These are phyloP conservation scores for Cryptosporidium viatorum DNA, from an alignment of 169 alveolate genomes.

Conservation along the genomic window DNA sequence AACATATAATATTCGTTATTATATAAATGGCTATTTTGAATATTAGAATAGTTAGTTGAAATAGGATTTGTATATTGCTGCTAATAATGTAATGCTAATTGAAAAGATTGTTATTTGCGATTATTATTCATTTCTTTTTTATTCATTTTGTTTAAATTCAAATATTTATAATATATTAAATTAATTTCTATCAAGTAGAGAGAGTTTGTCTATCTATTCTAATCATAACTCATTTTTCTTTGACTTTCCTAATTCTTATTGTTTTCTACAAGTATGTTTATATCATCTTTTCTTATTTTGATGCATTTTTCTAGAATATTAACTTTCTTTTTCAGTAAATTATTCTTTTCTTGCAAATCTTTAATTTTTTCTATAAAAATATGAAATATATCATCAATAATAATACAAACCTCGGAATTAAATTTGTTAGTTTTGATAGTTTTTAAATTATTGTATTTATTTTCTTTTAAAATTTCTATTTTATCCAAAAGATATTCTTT, in stretches of 20 bases:
- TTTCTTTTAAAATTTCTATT: not conserved
- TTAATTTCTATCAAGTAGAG: not conserved
- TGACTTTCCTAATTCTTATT: not conserved
- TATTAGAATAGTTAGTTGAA: conserved; percentile 38
- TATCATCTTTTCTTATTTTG: conserved; percentile 53
- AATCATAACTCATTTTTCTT: not conserved
- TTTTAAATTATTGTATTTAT: not conserved
- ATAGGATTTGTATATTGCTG: conserved; percentile 69
- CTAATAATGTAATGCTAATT: conserved; percentile 68
- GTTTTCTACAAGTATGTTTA: conserved; percentile 8
- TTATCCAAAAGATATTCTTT: not conserved
- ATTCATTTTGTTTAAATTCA: not conserved
- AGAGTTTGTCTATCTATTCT: not conserved
- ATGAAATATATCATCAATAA: not conserved
- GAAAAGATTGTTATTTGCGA: not conserved
- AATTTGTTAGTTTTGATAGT: not conserved
- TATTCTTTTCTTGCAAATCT: conserved; percentile 8
- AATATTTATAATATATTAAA: not conserved
- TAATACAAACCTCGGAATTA: conserved; percentile 1
- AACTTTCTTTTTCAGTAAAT: conserved; percentile 27
- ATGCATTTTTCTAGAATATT: conserved; percentile 41
- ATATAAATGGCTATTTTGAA: not conserved
- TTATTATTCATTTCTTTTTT: not conserved
- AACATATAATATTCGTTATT: not conserved
- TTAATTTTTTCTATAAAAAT: conserved; percentile 16